Evolutionary conservation across 257 asterid species (phyloP).

Genomic region (Solanum corneliomulleri): DNA sequence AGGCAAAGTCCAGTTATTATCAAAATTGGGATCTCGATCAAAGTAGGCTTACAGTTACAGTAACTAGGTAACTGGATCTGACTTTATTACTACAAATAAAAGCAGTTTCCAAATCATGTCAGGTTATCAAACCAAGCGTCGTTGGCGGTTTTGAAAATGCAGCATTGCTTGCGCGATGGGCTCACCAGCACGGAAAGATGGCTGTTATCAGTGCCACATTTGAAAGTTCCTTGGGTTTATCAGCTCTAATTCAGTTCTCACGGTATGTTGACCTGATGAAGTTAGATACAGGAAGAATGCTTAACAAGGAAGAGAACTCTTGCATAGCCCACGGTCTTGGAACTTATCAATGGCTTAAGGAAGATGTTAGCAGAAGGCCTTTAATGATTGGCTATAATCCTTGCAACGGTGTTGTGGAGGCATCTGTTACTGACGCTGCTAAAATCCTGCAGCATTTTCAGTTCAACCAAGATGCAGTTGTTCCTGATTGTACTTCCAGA

Average conservation of each 20-base stretch:
- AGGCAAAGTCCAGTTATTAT: not conserved
- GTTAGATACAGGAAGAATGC: constrained; percentile 30
- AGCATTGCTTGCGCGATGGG: constrained; percentile 78
- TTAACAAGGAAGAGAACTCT: constrained; percentile 33
- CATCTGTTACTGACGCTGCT: constrained; percentile 63
- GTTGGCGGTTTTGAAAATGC: constrained; percentile 93
- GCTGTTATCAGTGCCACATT: constrained; percentile 84
- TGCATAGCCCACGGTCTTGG: constrained; percentile 77
- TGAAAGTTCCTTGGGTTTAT: constrained; percentile 71
- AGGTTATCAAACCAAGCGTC: constrained; percentile 93
- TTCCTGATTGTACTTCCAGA: constrained; percentile 28
- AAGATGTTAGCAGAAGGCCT: constrained; percentile 45
- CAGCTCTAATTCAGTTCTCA: constrained; percentile 74
- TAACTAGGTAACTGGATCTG: not conserved
- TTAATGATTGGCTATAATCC: constrained; percentile 36
- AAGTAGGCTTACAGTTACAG: not conserved
- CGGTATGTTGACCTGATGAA: constrained; percentile 61
- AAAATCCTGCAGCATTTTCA: constrained; percentile 42
- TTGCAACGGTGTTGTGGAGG: constrained; percentile 35
- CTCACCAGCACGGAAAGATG: constrained; percentile 76
- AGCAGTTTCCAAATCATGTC: not conserved
- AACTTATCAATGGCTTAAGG: constrained; percentile 84
- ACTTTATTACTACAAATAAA: not conserved
- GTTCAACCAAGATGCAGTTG: constrained; percentile 40
- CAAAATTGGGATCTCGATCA: not conserved